Evolutionary conservation across 2,329 filamentous ascomycete species (phyloP), one percentile per base, ranked within the genome.

Genomic region (Monilinia vaccinii-corymbosi): DNA sequence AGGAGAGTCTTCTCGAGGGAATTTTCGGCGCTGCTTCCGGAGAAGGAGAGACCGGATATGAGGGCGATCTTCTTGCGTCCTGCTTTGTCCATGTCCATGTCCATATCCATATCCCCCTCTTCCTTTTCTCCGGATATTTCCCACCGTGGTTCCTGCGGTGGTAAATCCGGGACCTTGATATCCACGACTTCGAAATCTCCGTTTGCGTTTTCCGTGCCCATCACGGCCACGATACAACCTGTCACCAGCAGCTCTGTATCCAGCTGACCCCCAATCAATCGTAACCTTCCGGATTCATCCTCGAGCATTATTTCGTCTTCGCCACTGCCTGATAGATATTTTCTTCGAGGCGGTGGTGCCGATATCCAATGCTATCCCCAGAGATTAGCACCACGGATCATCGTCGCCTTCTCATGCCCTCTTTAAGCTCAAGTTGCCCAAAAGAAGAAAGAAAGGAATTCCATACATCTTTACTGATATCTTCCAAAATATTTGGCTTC

Each of bases 401-500:
- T 36, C 9, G 36, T 10, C 18, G 13, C 28, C 13, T 1, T 10
- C 16, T 47, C 42, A 53, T 25, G 13, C 38, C 1, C 38, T n/a
- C n/a, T n/a, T n/a, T n/a, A n/a, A n/a, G n/a, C n/a, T n/a, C n/a
- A n/a, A n/a, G n/a, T 28, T 25, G 13, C 38, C 1, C 38, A 44
- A 34, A 32, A 4, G 9, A 44, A 21, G 13, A 23, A 16, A 8
- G n/a, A 23, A 16, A 8, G n/a, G 9, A 6, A 49, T 28, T 36
- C 10, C 82, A 65, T 75, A 92, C 89, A 74, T 97, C 93, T 75
- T 95, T 96, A 45, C 89, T 88, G 46, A 99, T 89, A 68, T 99
- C 94, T 62, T 97, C 92, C 38, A 99, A 77, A 72, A 99, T 93
- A 71, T 95, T 96, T 1, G 95, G 94, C 76, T 99, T 99, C 69